phyloP scores from a whole-genome alignment of 1,139 yeast species.

The Meyerozyma smithsonii region DNA sequence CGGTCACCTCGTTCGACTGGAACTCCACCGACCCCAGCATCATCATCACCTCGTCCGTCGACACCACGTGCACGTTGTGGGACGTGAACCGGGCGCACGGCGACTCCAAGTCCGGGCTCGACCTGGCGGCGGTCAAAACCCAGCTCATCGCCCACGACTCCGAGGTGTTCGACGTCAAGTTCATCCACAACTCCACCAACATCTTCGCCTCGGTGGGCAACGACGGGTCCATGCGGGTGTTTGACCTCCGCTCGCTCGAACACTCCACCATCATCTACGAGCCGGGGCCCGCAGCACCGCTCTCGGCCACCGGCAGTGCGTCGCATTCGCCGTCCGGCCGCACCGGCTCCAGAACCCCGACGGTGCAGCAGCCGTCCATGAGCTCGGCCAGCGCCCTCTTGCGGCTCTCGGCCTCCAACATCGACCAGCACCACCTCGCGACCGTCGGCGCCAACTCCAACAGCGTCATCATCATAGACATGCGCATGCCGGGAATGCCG shows the following conservation, averaged over 20 bases:
- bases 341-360: neutral
- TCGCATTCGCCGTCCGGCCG: neutral
- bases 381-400: constrained; percentile 57
- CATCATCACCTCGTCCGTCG: constrained; percentile 83
- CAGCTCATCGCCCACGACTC: constrained; percentile 95
- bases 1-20: constrained; percentile 94
- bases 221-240: constrained; percentile 90
- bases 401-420: constrained; percentile 71
- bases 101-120: constrained; percentile 27
- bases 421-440: constrained; percentile 76
- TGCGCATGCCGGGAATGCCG: constrained; percentile 86
- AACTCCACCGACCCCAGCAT: constrained; percentile 64
- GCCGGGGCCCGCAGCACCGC: constrained; percentile 22
- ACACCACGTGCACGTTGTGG: constrained; percentile 97
- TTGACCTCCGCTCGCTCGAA: constrained; percentile 83
- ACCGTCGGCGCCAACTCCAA: constrained; percentile 72
- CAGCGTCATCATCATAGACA: constrained; percentile 67
- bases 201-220: constrained; percentile 92
- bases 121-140: constrained; percentile 74
- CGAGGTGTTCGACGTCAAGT: constrained; percentile 90
- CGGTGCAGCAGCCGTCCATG: constrained; percentile 9
- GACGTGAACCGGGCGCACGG: constrained; percentile 50
- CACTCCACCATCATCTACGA: constrained; percentile 95
- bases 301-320: neutral
- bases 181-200: constrained; percentile 68